Percentiles rank a stretch among this genome's conserved stretches.
Conservation (phyloP, 495 filamentous ascomycete species). For the Astrothelium subdiscretum region DNA sequence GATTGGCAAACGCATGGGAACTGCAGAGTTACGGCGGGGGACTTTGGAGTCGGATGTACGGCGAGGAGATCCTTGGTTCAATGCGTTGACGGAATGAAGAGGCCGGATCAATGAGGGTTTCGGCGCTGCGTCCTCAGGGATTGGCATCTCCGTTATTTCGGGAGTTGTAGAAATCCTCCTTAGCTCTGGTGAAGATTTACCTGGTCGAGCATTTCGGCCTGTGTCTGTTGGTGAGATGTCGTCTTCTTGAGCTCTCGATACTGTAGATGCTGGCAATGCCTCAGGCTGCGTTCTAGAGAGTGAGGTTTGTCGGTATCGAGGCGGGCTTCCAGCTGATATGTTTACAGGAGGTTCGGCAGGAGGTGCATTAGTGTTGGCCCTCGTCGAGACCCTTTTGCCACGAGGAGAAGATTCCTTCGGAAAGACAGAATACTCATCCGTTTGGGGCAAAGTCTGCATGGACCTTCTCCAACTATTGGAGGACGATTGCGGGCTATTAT, state of each 20-base stretch:
- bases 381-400: neutral
- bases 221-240: neutral
- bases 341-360: neutral
- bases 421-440: neutral
- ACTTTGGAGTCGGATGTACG: neutral
- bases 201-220: neutral
- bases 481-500: neutral
- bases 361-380: neutral
- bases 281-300: neutral
- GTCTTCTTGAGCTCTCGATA: neutral
- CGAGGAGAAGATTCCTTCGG: neutral
- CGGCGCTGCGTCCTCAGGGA: neutral
- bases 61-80: neutral
- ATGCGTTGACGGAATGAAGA: neutral
- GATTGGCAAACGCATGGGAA: constrained; percentile 2
- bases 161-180: neutral
- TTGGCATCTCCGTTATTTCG: neutral
- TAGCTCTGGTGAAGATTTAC: neutral
- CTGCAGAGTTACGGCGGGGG: neutral
- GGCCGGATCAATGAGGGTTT: neutral
- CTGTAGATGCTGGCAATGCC: neutral
- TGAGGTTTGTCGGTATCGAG: neutral
- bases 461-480: neutral
- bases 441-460: neutral
- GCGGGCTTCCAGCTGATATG: neutral